phyloP scores from a whole-genome alignment of 495 filamentous ascomycete species.

The Stereocaulon alpinum region DNA sequence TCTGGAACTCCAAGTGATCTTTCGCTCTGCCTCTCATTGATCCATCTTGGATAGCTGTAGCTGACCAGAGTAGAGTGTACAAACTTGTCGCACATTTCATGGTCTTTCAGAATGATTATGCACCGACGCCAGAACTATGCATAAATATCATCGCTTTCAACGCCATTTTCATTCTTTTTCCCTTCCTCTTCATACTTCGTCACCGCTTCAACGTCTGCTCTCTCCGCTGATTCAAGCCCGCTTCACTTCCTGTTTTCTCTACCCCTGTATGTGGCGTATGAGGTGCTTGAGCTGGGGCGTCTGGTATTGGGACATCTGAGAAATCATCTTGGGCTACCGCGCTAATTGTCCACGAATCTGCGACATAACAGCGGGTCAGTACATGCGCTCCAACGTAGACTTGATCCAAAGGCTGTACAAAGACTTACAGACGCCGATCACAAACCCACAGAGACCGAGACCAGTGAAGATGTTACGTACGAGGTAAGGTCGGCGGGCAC shows the following conservation, averaged over 20 bases:
- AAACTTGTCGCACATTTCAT: not conserved
- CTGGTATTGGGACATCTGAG: slow-evolving; percentile 84
- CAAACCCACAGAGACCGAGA: slow-evolving; percentile 54
- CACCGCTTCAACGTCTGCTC: slow-evolving; percentile 6
- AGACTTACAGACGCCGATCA: slow-evolving; percentile 69
- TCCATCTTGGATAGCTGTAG: too few species aligned
- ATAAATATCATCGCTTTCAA: not conserved
- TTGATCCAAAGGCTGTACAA: not conserved
- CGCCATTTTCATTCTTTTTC: not conserved
- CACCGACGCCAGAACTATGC: not conserved
- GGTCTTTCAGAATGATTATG: too few species aligned
- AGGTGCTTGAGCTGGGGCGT: slow-evolving; percentile 44
- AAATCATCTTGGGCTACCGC: slow-evolving; percentile 96
- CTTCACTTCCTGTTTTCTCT: slow-evolving; percentile 13
- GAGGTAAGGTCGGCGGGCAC: slow-evolving; percentile 83
- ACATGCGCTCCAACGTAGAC: too few species aligned
- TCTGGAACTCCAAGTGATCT: not conserved
- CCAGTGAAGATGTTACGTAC: slow-evolving; percentile 80
- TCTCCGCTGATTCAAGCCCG: slow-evolving; percentile 10
- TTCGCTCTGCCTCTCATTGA: not conserved
- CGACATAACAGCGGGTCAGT: too few species aligned
- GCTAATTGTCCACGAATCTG: slow-evolving; percentile 80
- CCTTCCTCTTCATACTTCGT: not conserved
- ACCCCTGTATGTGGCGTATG: slow-evolving; percentile 20
- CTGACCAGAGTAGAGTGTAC: too few species aligned